Conservation (phyloP, 345 rosid species). For the Geranium rotundifolium region DNA sequence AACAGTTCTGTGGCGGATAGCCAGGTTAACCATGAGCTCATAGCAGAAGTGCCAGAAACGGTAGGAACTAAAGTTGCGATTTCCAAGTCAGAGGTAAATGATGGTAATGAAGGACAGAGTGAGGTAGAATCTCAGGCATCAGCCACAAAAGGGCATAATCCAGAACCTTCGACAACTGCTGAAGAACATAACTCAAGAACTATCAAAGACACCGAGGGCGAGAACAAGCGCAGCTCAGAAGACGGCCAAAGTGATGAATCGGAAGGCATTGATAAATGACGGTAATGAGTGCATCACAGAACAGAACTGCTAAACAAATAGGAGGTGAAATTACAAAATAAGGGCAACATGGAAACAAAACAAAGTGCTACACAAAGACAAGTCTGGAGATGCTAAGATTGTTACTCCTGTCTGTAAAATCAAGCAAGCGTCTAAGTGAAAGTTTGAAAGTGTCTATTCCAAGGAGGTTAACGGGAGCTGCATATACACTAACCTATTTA, state of each 20-base stretch:
- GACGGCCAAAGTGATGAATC: too few relatives aligned
- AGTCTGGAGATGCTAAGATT: neutral
- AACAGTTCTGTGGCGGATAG: too few relatives aligned
- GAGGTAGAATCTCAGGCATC: neutral
- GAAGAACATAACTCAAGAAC: too few relatives aligned
- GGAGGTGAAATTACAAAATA: neutral
- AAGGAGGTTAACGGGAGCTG: neutral
- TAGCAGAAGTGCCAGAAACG: too few relatives aligned
- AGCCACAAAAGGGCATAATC: neutral
- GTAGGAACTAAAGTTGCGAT: too few relatives aligned
- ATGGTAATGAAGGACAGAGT: too few relatives aligned
- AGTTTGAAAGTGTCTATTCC: neutral
- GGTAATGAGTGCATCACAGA: neutral
- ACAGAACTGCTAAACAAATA: neutral
- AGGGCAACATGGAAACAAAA: neutral
- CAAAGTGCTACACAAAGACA: neutral
- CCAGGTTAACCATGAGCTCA: neutral
- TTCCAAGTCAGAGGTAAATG: too few relatives aligned
- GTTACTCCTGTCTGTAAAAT: too few relatives aligned
- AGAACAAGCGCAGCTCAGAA: too few relatives aligned
- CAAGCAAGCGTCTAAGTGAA: too few relatives aligned
- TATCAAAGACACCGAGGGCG: neutral
- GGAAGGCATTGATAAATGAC: neutral
- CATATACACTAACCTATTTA: neutral
- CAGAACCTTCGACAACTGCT: neutral